Percentiles rank a stretch among this genome's conserved stretches.
phyloP scores from a whole-genome alignment of 768 basidiomycete species.

The Chiua virens region DNA sequence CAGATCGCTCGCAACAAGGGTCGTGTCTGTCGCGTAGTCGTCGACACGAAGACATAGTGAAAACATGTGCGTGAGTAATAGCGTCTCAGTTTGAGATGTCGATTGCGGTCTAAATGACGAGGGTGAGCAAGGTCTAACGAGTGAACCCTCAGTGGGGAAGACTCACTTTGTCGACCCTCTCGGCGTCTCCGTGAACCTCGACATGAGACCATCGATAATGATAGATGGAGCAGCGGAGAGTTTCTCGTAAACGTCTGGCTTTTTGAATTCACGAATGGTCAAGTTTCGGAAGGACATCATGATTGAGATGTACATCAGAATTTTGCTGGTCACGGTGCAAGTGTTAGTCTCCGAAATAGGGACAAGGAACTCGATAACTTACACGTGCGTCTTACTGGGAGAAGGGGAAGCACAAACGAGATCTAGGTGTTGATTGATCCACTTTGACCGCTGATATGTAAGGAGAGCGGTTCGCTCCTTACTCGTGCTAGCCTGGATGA shows the following conservation, averaged over 20 bases:
- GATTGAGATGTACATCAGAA: slow-evolving; percentile 77
- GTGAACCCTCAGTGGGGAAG: neutral
- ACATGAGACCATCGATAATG: slow-evolving; percentile 71
- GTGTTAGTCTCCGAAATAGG: neutral
- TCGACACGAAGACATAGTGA: slow-evolving; percentile 80
- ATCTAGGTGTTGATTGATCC: slow-evolving; percentile 70
- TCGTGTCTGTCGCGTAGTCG: slow-evolving; percentile 69
- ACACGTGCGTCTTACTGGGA: slow-evolving; percentile 64
- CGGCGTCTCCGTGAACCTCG: slow-evolving; percentile 77
- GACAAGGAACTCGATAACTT: slow-evolving; percentile 26
- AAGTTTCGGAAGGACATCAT: slow-evolving; percentile 70
- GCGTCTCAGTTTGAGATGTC: slow-evolving; percentile 71
- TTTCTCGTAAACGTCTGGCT: slow-evolving; percentile 54
- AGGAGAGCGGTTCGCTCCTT: slow-evolving; percentile 56
- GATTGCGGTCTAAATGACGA: slow-evolving; percentile 38
- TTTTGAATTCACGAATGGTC: slow-evolving; percentile 41
- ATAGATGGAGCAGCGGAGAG: slow-evolving; percentile 58
- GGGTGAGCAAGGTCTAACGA: neutral
- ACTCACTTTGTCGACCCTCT: slow-evolving; percentile 65
- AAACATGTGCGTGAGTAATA: slow-evolving; percentile 76
- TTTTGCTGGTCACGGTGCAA: slow-evolving; percentile 49
- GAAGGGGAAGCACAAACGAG: slow-evolving; percentile 40
- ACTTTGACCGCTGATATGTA: slow-evolving; percentile 61
- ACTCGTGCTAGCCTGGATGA: slow-evolving; percentile 51
- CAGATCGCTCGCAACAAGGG: slow-evolving; percentile 70